phyloP scores from a whole-genome alignment of 2,329 filamentous ascomycete species.

The Aspergillus flavus region DNA sequence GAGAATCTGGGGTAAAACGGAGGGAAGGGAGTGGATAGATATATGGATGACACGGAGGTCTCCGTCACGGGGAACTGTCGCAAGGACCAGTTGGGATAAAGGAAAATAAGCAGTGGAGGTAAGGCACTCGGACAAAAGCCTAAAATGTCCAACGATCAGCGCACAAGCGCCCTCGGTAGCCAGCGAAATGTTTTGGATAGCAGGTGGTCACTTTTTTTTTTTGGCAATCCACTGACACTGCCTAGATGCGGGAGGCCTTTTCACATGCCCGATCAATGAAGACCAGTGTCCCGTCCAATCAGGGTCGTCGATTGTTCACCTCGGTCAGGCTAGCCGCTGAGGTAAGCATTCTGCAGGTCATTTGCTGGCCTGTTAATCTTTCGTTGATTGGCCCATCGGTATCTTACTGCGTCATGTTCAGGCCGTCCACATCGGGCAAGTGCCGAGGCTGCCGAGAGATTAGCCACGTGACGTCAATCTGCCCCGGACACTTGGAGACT shows the following conservation, averaged over 20 bases:
- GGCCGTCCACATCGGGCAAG: conserved; percentile 14
- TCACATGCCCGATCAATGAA: not conserved
- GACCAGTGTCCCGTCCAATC: not conserved
- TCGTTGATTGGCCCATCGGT: conserved; percentile 20
- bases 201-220: not conserved
- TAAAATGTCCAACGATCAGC: conserved; percentile 1
- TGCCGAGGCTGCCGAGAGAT: conserved; percentile 22
- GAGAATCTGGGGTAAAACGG: conserved; percentile 15
- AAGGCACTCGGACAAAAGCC: not conserved
- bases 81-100: not conserved
- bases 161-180: not conserved
- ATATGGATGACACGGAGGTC: conserved; percentile 17
- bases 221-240: not conserved
- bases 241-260: not conserved
- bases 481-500: not conserved
- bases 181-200: not conserved
- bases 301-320: not conserved
- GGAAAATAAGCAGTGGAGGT: not conserved
- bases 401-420: conserved; percentile 19
- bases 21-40: conserved; percentile 11
- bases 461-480: not conserved
- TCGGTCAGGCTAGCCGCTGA: not conserved
- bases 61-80: conserved; percentile 8
- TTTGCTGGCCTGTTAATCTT: not conserved
- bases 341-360: conserved; percentile 4